Conservation (phyloP, 139 green algal genomes). For the Chlamydomonas incerta region DNA sequence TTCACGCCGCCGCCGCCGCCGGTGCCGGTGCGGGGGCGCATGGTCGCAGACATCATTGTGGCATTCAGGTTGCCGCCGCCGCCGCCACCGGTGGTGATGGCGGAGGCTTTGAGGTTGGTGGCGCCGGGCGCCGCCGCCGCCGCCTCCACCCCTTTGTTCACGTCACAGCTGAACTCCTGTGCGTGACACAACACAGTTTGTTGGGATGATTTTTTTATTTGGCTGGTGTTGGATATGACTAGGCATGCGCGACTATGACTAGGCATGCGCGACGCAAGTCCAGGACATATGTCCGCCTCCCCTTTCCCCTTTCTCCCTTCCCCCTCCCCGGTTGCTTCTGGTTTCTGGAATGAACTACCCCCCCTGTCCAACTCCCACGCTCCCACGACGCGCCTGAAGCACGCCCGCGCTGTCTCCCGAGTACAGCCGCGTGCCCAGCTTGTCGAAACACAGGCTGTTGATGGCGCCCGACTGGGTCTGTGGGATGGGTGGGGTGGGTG, state of each 20-base stretch:
- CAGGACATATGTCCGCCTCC: too few species aligned
- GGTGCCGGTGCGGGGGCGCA: neutral
- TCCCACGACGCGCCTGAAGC: constrained; percentile 37
- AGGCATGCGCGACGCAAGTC: too few species aligned
- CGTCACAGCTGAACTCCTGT: constrained; percentile 39
- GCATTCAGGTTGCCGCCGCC: constrained; percentile 11
- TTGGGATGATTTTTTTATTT: too few species aligned
- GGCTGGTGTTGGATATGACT: too few species aligned
- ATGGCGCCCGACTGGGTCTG: constrained; percentile 43
- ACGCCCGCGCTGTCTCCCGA: constrained; percentile 44
- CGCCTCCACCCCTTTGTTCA: constrained; percentile 24
- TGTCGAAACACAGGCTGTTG: constrained; percentile 59
- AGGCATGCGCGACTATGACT: too few species aligned
- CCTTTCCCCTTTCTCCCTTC: too few species aligned
- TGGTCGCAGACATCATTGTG: neutral
- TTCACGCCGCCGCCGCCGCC: neutral
- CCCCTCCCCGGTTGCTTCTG: neutral
- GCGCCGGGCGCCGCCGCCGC: constrained; percentile 16
- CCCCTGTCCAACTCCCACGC: neutral
- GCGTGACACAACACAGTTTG: neutral
- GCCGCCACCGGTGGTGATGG: neutral
- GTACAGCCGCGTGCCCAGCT: constrained; percentile 54
- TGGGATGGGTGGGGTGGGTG: neutral
- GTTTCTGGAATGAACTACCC: too few species aligned
- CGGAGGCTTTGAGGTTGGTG: constrained; percentile 32